Evolutionary conservation across 2,329 filamentous ascomycete genomes (phyloP), one percentile per base, ranked within the genome.

Genomic region (Venturia carpophila): DNA sequence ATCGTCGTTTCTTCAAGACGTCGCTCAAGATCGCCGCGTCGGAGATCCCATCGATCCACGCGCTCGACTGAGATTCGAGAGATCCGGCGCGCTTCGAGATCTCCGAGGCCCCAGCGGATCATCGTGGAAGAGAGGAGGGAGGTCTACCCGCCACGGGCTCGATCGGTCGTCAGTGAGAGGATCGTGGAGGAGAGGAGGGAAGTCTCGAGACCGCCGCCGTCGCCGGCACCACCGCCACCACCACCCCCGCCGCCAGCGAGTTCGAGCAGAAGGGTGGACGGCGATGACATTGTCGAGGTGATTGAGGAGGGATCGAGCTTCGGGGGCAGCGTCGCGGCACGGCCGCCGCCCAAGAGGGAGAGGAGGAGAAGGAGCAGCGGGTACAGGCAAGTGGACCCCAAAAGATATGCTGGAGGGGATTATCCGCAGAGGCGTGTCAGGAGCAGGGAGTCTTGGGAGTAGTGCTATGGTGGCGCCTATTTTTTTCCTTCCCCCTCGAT

Each of bases 241-340:
- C 47, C 64, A 7, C 52, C 52, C 9, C 27, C 52, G 13, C 34
- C 39, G 10, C 60, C 60, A 5, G 43, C 39, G 37, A 27, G 24
- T 10, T 39, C 55, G 56, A 27, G 21, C 34, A 42, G 63, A 76
- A 79, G 56, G 66, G 73, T 65, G 65, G 68, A 60, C 42, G 66
- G 78, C 49, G 81, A 83, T 61, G 81, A 84, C 72, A 75, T 84
- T n/a, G 79, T 85, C 2, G 82, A 85, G 72, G 83, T 85, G 10
- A 79, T 83, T 66, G 83, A 86, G 72, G 83, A 85, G 72, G 77
- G 81, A 64, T 80, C 79, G 5, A 74, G 75, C 21, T 75, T 79
- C 49, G 71, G 73, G 7, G 52, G 52, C 3, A 58, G 52, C 37
- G 69, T 68, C 68, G 66, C 71, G 68, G 75, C 73, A 60, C 73